A percentile compares a stretch with the other conserved stretches of the same genome.
Conservation (phyloP, 164 flowering plant genomes). For the Vitis rotundifolia region DNA sequence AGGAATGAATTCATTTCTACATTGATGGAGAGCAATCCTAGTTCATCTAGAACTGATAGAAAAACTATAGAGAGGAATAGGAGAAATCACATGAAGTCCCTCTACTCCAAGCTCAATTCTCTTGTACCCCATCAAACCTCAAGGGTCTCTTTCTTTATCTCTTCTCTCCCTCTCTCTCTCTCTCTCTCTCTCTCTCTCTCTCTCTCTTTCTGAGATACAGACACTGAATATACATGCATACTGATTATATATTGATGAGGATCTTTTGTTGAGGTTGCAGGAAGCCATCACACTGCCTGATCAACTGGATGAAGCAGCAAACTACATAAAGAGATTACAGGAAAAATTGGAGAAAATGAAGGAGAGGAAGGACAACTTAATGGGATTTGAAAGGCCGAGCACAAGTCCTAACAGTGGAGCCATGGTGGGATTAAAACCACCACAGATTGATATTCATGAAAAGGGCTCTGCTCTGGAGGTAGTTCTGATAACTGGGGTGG, state of each 20-base stretch:
- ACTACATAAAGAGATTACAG: conserved; percentile 56
- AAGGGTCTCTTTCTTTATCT: conserved; percentile 29
- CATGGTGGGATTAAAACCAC: conserved; percentile 7
- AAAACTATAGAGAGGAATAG: conserved; percentile 66
- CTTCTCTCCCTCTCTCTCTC: neutral
- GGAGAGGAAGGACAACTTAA: conserved; percentile 42
- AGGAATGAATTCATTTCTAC: neutral
- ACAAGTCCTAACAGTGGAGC: neutral
- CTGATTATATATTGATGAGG: neutral
- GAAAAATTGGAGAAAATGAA: conserved; percentile 53
- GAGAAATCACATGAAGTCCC: conserved; percentile 69
- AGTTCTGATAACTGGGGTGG: conserved; percentile 43
- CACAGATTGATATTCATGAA: conserved; percentile 45
- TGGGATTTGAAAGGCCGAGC: conserved; percentile 5
- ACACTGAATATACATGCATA: neutral
- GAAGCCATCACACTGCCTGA: conserved; percentile 44
- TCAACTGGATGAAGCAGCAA: conserved; percentile 58
- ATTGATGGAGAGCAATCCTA: conserved; percentile 23
- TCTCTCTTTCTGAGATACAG: neutral
- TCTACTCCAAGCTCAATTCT: conserved; percentile 55
- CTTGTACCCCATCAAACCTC: conserved; percentile 42
- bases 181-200: conserved; percentile 5
- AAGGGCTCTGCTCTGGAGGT: conserved; percentile 48
- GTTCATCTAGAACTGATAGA: conserved; percentile 44
- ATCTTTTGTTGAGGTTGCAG: conserved; percentile 25